Conservation (phyloP, 2,329 filamentous ascomycete species). For the Neocucurbitaria cava region DNA sequence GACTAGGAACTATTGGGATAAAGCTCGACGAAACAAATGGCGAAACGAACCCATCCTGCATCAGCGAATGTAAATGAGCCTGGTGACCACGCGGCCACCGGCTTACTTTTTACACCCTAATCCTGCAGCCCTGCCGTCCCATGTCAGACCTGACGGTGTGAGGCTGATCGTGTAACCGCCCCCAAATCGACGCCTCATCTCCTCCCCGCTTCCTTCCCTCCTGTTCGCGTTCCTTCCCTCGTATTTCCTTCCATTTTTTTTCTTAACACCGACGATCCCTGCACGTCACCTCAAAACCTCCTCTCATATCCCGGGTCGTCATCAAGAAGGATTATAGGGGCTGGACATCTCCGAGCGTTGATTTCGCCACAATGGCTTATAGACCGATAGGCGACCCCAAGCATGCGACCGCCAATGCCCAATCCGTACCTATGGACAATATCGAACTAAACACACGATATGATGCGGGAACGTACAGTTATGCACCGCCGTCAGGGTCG, state of each 20-base stretch:
- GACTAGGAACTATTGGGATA: too few relatives aligned
- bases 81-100: too few relatives aligned
- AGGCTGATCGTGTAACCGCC: background rate
- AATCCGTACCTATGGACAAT: conserved; percentile 1
- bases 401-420: background rate
- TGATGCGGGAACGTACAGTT: conserved; percentile 7
- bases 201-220: background rate
- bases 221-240: background rate
- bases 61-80: too few relatives aligned
- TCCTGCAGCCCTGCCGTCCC: background rate
- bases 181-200: background rate
- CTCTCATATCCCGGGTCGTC: background rate
- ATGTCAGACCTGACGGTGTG: background rate
- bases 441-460: conserved; percentile 17
- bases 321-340: background rate
- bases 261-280: background rate
- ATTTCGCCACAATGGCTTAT: background rate
- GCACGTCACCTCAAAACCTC: background rate
- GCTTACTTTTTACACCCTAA: background rate
- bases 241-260: background rate
- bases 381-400: background rate
- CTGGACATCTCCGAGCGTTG: background rate
- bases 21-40: background rate
- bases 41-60: background rate
- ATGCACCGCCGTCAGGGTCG: conserved; percentile 5